Base-by-base conservation (phyloP, 2,329 filamentous ascomycete species). In the Xylariaceae sp. region DNA sequence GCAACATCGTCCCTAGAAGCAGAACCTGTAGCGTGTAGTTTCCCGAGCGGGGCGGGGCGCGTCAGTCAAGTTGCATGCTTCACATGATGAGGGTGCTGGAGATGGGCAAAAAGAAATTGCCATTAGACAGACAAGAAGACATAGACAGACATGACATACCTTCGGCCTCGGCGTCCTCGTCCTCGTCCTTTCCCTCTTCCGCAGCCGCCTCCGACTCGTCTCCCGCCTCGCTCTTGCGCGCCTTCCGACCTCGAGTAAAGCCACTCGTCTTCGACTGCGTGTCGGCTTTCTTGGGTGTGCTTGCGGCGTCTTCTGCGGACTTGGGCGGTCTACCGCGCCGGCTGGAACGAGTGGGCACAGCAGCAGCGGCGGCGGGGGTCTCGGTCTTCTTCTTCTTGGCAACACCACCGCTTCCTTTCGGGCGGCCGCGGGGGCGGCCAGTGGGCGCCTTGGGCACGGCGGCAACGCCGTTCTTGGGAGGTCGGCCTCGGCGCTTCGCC, bases 401-500 rank as follows among this genome's bases (percentile, higher is more conserved):
- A 9, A 54, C 50, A 11, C 50, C 62, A 43, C 52, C 59, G 43
- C 55, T 61, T 49, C 69, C 69, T 40, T 63, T 64, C 27, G 70
- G 70, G 8, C 69, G 66, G 18, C 69, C 69, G n/a, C 70, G 67
- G 28, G 67, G 67, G n/a, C 65, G 62, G 21, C 69, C 69, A 1
- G 61, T 63, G 16, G 67, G 61, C 3, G 54, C 58, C 35, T 56
- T 59, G 4, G 53, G 57, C 31, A 51, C 41, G 7, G 51, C 28
- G 3, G 54, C 36, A 34, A 66, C 49, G 34, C 63, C 66, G 36
- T 60, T 62, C 52, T 67, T 65, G 34, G 60, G 58, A 11, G 62
- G 60, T 13, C 64, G 59, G 21, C 63, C 63, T 30, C 63, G 63
- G 27, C 62, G 61, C 41, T 59, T 59, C 49, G 64, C 64, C 26